Conservation (phyloP, 768 basidiomycete genomes). For the Naganishia antarctica region DNA sequence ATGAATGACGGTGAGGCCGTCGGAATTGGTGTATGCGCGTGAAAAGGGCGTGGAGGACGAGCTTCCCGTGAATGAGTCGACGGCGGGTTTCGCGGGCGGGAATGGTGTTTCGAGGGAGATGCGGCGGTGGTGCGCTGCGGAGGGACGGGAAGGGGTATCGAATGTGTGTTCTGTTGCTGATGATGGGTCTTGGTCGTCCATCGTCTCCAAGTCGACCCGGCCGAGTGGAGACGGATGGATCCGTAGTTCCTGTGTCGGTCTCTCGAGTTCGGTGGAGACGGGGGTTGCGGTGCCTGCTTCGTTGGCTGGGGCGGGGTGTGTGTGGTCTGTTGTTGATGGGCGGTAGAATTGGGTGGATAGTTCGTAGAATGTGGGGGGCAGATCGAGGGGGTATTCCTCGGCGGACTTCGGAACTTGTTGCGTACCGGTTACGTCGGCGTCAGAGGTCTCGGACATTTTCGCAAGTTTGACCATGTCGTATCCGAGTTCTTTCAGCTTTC, state of each 20-base stretch:
- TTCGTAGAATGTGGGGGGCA: slow-evolving; percentile 26
- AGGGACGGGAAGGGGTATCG: slow-evolving; percentile 14
- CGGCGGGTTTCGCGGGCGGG: too few relatives aligned
- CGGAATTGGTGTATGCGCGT: slow-evolving; percentile 24
- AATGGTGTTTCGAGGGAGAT: too few relatives aligned
- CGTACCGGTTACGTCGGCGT: slow-evolving; percentile 24
- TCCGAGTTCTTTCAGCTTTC: slow-evolving; percentile 32
- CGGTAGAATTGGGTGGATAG: slow-evolving; percentile 34
- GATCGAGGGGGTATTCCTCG: slow-evolving; percentile 1
- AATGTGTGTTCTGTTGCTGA: slow-evolving; percentile 2
- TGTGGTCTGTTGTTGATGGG: not conserved
- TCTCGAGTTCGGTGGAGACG: slow-evolving; percentile 24
- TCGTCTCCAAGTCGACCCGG: not conserved
- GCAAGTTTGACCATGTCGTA: slow-evolving; percentile 31
- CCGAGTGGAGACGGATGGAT: slow-evolving; percentile 6
- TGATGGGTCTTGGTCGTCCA: not conserved
- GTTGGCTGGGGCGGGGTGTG: not conserved
- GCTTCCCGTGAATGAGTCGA: slow-evolving; percentile 10
- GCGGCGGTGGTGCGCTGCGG: not conserved
- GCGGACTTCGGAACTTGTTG: slow-evolving; percentile 3
- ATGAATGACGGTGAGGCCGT: slow-evolving; percentile 22
- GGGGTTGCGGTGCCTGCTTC: slow-evolving; percentile 4
- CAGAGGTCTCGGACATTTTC: slow-evolving; percentile 28
- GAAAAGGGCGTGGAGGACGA: slow-evolving; percentile 1
- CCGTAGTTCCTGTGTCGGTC: slow-evolving; percentile 24